Conservation (phyloP, 1,284 basidiomycete genomes). For the Leccinum angustisporum region DNA sequence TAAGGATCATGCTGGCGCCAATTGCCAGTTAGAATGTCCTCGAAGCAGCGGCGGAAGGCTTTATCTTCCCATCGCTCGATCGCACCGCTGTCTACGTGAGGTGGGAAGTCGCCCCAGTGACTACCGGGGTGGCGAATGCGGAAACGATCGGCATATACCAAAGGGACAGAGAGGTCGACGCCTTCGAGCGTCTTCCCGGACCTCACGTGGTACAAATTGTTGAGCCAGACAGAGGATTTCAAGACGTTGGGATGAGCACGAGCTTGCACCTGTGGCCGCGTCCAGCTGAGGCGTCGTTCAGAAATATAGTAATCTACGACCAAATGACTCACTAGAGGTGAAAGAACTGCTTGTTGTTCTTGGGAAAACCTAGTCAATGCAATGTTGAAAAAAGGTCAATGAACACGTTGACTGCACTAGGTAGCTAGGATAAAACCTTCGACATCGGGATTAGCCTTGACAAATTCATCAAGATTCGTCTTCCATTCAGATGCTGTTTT, state of each 20-base stretch:
- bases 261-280: slow-evolving; percentile 67
- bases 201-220: slow-evolving; percentile 57
- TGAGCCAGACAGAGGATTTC: slow-evolving; percentile 58
- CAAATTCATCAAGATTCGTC: slow-evolving; percentile 52
- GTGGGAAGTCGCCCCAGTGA: slow-evolving; percentile 65
- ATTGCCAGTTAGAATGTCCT: slow-evolving; percentile 63
- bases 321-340: slow-evolving; percentile 55
- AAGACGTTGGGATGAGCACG: slow-evolving; percentile 76
- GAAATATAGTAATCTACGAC: neutral
- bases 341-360: slow-evolving; percentile 68
- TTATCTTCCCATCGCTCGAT: slow-evolving; percentile 88
- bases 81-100: slow-evolving; percentile 80
- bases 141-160: slow-evolving; percentile 82
- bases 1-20: slow-evolving; percentile 76
- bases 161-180: slow-evolving; percentile 66
- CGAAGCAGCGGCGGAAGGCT: slow-evolving; percentile 64
- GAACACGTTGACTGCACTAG: neutral
- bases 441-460: slow-evolving; percentile 54
- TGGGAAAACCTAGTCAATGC: slow-evolving; percentile 47
- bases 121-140: slow-evolving; percentile 78
- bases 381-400: neutral
- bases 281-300: slow-evolving; percentile 50
- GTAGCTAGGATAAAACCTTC: slow-evolving; percentile 38
- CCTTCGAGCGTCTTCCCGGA: slow-evolving; percentile 42
- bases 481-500: slow-evolving; percentile 58